A percentile compares a stretch with the other conserved stretches of the same genome.
Evolutionary conservation across 192 early-diverging fungal genomes (phyloP).

Genomic region (Cetraspora pellucida): DNA sequence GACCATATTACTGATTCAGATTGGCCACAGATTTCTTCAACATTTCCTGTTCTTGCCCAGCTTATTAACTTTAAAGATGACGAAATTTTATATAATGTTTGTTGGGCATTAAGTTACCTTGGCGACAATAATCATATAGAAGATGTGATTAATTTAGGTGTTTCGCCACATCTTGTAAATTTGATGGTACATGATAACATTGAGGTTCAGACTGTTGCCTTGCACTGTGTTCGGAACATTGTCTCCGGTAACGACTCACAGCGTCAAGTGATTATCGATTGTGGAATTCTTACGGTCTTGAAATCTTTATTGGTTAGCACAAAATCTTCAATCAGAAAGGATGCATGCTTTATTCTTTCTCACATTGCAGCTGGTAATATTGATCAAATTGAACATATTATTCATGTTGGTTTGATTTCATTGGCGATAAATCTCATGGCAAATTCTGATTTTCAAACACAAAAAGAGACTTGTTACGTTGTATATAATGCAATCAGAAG

Average conservation of each 20-base stretch:
- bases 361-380: conserved; percentile 53
- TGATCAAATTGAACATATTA: conserved; percentile 51
- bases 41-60: conserved; percentile 55
- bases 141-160: conserved; percentile 74
- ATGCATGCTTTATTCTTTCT: conserved; percentile 60
- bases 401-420: conserved; percentile 52
- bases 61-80: conserved; percentile 70
- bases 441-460: conserved; percentile 47
- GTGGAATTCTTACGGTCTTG: conserved; percentile 60
- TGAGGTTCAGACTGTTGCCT: conserved; percentile 73
- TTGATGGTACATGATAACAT: conserved; percentile 60
- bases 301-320: conserved; percentile 48
- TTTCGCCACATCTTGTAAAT: conserved; percentile 71
- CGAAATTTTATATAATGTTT: conserved; percentile 77
- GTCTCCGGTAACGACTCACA: conserved; percentile 82
- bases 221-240: conserved; percentile 78
- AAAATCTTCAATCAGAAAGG: conserved; percentile 48
- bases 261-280: conserved; percentile 74
- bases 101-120: conserved; percentile 83
- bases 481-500: conserved; percentile 50
- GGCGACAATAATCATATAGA: conserved; percentile 69
- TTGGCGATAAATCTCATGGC: conserved; percentile 43
- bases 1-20: conserved; percentile 73
- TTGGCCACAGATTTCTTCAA: conserved; percentile 57
- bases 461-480: conserved; percentile 58